Conservation (phyloP, 2,329 filamentous ascomycete species). For the Phaeosphaeria sp. region DNA sequence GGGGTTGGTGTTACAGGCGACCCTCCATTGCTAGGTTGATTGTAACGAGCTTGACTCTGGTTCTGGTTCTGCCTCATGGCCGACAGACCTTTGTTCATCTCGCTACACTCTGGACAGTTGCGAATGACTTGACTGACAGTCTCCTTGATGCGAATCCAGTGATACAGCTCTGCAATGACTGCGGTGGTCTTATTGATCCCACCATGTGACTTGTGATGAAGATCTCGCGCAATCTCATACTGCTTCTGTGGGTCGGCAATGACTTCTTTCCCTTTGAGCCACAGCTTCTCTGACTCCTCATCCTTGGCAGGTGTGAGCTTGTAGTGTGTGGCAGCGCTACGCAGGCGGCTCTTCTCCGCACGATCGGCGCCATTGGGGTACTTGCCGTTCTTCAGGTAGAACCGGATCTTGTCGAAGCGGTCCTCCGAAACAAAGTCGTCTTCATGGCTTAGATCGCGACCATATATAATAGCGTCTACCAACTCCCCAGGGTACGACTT, state of each 20-base stretch:
- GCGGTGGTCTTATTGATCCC: conserved; percentile 99
- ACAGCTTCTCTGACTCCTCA: conserved; percentile 66
- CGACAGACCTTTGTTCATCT: conserved; percentile 54
- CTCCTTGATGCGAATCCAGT: conserved; percentile 98
- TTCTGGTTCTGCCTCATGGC: conserved; percentile 32
- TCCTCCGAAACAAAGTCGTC: conserved; percentile 92
- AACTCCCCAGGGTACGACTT: conserved; percentile 55
- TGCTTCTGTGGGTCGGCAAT: conserved; percentile 88
- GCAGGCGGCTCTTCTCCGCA: conserved; percentile 91
- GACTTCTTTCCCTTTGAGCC: conserved; percentile 98
- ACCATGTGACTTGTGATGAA: conserved; percentile 79
- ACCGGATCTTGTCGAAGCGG: conserved; percentile 98
- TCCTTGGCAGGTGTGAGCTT: conserved; percentile 69
- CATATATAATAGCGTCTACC: conserved; percentile 64
- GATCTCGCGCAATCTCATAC: conserved; percentile 82
- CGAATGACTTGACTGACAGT: conserved; percentile 94
- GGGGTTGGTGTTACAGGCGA: conserved; percentile 18
- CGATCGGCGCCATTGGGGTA: conserved; percentile 93
- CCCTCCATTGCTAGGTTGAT: conserved; percentile 9
- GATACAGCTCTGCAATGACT: conserved; percentile 89
- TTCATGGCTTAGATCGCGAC: conserved; percentile 66
- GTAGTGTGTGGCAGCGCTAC: conserved; percentile 94
- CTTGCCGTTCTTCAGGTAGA: conserved; percentile 92
- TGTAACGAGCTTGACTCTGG: conserved; percentile 14
- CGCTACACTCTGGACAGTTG: conserved; percentile 89